phyloP scores from a whole-genome alignment of 2,329 filamentous ascomycete species.

The Ilyonectria mors-panacis region DNA sequence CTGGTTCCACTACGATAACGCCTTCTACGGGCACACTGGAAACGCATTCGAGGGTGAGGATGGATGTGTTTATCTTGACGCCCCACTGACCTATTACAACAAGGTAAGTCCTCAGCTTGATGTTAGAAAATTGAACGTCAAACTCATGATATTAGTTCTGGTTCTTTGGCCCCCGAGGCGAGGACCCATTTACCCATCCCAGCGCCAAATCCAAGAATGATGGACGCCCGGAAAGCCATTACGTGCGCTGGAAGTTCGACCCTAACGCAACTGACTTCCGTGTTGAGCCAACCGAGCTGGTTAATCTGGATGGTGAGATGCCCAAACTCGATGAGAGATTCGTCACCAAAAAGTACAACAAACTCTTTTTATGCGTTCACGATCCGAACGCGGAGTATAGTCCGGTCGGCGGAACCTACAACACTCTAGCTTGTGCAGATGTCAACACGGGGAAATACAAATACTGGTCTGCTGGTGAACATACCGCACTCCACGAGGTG shows the following conservation, averaged over 20 bases:
- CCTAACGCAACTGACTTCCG: constrained; percentile 8
- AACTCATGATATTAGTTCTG: constrained; percentile 4
- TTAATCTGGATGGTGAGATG: constrained; percentile 8
- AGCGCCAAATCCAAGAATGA: constrained; percentile 7
- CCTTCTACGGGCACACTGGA: constrained; percentile 7
- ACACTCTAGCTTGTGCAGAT: not conserved
- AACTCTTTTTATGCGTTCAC: not conserved
- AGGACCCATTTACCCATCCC: constrained; percentile 4
- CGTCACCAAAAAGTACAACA: constrained; percentile 2
- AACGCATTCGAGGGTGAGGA: constrained; percentile 14
- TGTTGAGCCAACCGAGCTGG: not conserved
- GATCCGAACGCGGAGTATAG: not conserved
- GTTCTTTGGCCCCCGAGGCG: constrained; percentile 8
- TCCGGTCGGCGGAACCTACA: constrained; percentile 5
- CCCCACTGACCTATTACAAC: constrained; percentile 4
- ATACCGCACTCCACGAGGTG: constrained; percentile 6
- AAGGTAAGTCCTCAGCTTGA: constrained; percentile 5
- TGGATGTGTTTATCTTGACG: constrained; percentile 13
- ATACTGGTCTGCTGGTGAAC: constrained; percentile 5
- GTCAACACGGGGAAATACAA: not conserved
- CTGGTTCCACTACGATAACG: constrained; percentile 11
- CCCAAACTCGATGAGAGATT: constrained; percentile 7
- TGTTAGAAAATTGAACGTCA: not conserved
- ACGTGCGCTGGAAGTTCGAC: constrained; percentile 3
- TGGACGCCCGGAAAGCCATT: constrained; percentile 1